Conservation (phyloP, 768 basidiomycete genomes). For the Collybia mongolica region DNA sequence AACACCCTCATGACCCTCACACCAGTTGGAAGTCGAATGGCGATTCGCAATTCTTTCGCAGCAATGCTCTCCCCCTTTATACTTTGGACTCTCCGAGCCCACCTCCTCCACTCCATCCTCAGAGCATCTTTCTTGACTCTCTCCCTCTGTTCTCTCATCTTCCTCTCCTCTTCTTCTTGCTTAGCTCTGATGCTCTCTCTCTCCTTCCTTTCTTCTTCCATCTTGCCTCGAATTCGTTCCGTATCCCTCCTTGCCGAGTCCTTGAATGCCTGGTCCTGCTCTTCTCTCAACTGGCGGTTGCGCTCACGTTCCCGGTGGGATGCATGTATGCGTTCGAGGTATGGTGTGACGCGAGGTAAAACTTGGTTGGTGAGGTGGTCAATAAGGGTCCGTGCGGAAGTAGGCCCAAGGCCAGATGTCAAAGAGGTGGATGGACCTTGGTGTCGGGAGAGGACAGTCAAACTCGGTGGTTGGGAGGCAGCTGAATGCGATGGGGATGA, state of each 20-base stretch:
- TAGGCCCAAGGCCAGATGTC: conserved; percentile 37
- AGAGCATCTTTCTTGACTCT: conserved; percentile 52
- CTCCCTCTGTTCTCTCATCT: conserved; percentile 33
- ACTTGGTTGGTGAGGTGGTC: conserved; percentile 70
- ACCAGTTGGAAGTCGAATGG: conserved; percentile 57
- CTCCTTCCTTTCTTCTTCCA: conserved; percentile 38
- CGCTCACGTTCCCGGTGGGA: conserved; percentile 47
- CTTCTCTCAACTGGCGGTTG: conserved; percentile 67
- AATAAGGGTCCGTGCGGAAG: conserved; percentile 61
- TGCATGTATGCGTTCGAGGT: conserved; percentile 60
- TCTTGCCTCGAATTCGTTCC: conserved; percentile 59
- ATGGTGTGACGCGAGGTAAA: conserved; percentile 78
- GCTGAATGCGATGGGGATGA: conserved; percentile 31
- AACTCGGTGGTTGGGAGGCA: conserved; percentile 37
- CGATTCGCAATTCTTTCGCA: conserved; percentile 36
- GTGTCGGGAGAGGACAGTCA: conserved; percentile 87
- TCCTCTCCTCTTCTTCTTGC: conserved; percentile 25
- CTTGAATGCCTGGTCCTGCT: conserved; percentile 79
- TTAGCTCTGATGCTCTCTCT: conserved; percentile 32
- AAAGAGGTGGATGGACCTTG: conserved; percentile 55
- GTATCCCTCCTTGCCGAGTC: conserved; percentile 65
- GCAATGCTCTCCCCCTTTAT: conserved; percentile 15
- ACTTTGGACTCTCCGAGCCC: conserved; percentile 47
- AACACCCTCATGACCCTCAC: conserved; percentile 61
- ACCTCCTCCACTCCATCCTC: conserved; percentile 39